phyloP scores from a whole-genome alignment of 2,329 filamentous ascomycete species.

The Aspergillus sergii region DNA sequence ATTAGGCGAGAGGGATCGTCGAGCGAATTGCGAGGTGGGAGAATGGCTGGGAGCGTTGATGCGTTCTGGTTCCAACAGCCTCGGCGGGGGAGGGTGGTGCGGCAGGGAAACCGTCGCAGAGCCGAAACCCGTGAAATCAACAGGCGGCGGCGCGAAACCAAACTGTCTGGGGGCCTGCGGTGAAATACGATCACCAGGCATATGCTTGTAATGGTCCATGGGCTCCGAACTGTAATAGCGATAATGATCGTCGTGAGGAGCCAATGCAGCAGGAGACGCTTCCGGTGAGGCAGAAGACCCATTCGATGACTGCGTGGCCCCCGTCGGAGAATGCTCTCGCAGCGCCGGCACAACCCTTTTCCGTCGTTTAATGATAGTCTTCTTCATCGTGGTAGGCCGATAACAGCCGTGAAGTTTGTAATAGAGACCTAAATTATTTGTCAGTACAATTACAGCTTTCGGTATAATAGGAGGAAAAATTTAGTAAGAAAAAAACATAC shows the following conservation, averaged over 20 bases:
- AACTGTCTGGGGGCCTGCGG: slow-evolving; percentile 39
- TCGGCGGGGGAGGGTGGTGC: slow-evolving; percentile 33
- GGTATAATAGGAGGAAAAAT: neutral
- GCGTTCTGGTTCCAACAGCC: slow-evolving; percentile 35
- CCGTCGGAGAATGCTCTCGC: slow-evolving; percentile 49
- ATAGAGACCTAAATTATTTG: slow-evolving; percentile 71
- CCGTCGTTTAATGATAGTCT: slow-evolving; percentile 90
- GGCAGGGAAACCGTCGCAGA: slow-evolving; percentile 36
- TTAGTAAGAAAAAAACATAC: slow-evolving; percentile 56
- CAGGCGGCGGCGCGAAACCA: slow-evolving; percentile 46
- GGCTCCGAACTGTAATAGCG: slow-evolving; percentile 38
- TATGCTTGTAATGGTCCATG: slow-evolving; percentile 48
- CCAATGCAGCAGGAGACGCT: slow-evolving; percentile 37
- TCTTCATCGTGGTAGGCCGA: slow-evolving; percentile 97
- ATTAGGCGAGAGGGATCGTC: slow-evolving; percentile 37
- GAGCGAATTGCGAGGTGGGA: slow-evolving; percentile 32
- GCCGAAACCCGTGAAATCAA: slow-evolving; percentile 54
- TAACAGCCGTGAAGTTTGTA: slow-evolving; percentile 95
- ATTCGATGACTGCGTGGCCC: slow-evolving; percentile 42
- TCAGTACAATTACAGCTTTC: neutral
- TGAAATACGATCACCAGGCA: slow-evolving; percentile 43
- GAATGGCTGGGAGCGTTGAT: slow-evolving; percentile 28
- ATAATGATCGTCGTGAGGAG: slow-evolving; percentile 36
- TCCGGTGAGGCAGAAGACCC: slow-evolving; percentile 48
- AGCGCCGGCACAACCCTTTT: slow-evolving; percentile 89